Conservation (phyloP, 2,329 filamentous ascomycete genomes). For the Clarireedia sp. region DNA sequence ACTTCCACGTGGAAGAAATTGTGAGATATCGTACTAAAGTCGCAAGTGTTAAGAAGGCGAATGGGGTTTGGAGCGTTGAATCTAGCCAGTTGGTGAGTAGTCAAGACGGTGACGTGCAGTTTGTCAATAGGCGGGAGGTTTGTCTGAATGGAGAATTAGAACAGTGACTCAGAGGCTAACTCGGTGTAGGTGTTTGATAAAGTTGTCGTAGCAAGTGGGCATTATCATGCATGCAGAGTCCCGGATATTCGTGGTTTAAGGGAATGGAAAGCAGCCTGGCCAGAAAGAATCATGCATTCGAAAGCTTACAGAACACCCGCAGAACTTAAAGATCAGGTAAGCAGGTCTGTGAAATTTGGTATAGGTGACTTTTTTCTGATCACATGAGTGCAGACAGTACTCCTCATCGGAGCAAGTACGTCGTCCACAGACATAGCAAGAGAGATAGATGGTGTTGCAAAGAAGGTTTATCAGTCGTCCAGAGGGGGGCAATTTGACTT, state of each 20-base stretch:
- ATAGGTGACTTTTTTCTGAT: background rate
- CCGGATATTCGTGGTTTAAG: constrained; percentile 52
- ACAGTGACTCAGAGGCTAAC: background rate
- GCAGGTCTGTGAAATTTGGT: background rate
- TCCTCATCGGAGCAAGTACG: constrained; percentile 48
- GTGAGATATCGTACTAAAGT: constrained; percentile 22
- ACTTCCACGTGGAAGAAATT: constrained; percentile 14
- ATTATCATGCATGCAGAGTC: constrained; percentile 56
- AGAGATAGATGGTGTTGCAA: constrained; percentile 19
- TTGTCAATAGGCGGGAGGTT: background rate
- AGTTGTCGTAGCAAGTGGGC: constrained; percentile 57
- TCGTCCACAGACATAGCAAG: constrained; percentile 36
- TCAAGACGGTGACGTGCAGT: background rate
- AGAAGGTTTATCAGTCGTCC: constrained; percentile 23
- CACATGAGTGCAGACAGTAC: constrained; percentile 34
- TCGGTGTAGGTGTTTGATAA: constrained; percentile 46
- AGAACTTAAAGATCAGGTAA: constrained; percentile 42
- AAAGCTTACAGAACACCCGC: constrained; percentile 63
- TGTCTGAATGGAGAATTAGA: too few species aligned
- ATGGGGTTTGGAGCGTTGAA: constrained; percentile 16
- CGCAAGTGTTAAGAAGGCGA: constrained; percentile 18
- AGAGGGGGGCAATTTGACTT: constrained; percentile 21
- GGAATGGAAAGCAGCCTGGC: constrained; percentile 47
- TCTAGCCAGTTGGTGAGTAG: constrained; percentile 13
- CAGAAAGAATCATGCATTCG: constrained; percentile 52